Percentiles rank a stretch among this genome's conserved stretches.
phyloP scores from a whole-genome alignment of 1,284 basidiomycete genomes.

The Cryptococcus amylolentus region DNA sequence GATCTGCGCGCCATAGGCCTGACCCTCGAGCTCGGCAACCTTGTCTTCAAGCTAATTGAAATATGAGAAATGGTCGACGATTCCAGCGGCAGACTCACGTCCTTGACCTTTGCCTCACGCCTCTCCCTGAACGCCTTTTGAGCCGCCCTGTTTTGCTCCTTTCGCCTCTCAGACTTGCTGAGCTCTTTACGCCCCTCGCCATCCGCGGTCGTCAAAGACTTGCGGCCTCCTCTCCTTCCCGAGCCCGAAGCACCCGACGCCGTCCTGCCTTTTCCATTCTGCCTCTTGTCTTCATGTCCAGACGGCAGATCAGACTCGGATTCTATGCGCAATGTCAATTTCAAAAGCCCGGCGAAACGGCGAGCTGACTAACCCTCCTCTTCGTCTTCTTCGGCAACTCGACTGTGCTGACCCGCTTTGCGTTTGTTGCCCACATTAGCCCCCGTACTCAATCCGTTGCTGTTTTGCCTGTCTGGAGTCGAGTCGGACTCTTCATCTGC shows the following conservation, averaged over 20 bases:
- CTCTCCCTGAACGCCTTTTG: conserved; percentile 52
- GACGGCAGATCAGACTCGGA: conserved; percentile 28
- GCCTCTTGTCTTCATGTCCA: conserved; percentile 43
- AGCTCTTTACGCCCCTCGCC: conserved; percentile 17
- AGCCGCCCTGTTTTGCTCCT: conserved; percentile 51
- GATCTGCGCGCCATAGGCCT: conserved; percentile 42
- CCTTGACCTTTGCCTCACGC: conserved; percentile 47
- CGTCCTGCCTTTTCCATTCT: conserved; percentile 19
- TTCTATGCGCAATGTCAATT: conserved; percentile 16
- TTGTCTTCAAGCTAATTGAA: conserved; percentile 47
- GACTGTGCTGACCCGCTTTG: conserved; percentile 24
- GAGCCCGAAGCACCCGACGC: conserved; percentile 1
- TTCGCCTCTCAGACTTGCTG: conserved; percentile 45
- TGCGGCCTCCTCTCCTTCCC: conserved; percentile 28
- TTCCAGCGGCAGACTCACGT: conserved; percentile 30
- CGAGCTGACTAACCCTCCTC: conserved; percentile 30
- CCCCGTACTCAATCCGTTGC: not conserved
- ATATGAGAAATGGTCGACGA: conserved; percentile 7
- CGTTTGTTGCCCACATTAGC: conserved; percentile 28
- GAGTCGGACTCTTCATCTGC: conserved; percentile 14
- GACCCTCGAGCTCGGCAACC: conserved; percentile 46
- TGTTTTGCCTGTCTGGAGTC: not conserved
- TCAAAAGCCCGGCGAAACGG: not conserved
- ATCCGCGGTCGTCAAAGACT: conserved; percentile 17
- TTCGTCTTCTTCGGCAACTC: conserved; percentile 17